Conservation (phyloP, 345 rosid genomes). For the Sisymbrium altissimum region DNA sequence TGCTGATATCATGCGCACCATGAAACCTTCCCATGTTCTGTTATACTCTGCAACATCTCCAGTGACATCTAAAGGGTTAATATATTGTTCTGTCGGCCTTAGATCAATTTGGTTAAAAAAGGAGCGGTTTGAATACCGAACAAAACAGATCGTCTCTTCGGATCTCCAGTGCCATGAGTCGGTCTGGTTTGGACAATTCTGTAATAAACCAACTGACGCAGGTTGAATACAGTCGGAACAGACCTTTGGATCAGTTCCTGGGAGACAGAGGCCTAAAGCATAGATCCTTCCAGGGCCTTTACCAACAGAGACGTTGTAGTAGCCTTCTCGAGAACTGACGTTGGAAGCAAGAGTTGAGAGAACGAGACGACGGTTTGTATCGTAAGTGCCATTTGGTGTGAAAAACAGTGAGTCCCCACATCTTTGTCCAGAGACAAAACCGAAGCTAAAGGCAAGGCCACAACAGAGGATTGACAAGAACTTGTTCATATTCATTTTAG, state of each 20-base stretch:
- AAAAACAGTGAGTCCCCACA: conserved; percentile 11
- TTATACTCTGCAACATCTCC: background rate
- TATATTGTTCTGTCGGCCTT: background rate
- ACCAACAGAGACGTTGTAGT: conserved; percentile 35
- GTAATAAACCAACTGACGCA: background rate
- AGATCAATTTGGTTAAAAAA: background rate
- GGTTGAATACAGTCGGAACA: conserved; percentile 34
- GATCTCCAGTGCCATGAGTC: conserved; percentile 39
- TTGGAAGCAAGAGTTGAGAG: conserved; percentile 31
- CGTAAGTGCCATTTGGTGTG: conserved; percentile 4
- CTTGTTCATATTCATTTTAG: background rate
- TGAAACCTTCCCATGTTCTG: conserved; percentile 11
- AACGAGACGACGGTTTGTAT: conserved; percentile 14
- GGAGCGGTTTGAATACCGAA: conserved; percentile 37
- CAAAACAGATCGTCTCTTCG: conserved; percentile 28
- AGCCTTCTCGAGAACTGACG: conserved; percentile 25
- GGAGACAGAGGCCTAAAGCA: conserved; percentile 33
- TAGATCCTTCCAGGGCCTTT: conserved; percentile 14
- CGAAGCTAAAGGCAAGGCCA: background rate
- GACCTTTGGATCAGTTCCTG: conserved; percentile 16
- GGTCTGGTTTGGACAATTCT: conserved; percentile 35
- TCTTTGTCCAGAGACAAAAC: conserved; percentile 1
- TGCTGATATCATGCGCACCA: background rate
- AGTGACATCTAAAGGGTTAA: background rate
- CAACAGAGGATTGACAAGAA: conserved; percentile 6